Base-by-base conservation (phyloP, 129 eudicot species). In the Lactuca saligna region DNA sequence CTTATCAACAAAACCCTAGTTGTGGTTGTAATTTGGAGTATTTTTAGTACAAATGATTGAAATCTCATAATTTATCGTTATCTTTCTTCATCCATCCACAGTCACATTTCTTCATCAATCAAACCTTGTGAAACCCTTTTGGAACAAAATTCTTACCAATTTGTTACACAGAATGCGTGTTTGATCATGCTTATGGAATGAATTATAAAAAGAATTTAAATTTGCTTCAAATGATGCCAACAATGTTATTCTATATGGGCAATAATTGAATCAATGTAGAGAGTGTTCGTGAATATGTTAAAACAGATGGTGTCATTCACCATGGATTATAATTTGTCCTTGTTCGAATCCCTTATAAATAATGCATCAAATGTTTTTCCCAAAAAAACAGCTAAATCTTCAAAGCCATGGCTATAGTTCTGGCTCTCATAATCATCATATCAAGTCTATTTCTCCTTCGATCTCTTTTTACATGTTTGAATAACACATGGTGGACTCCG, bases 401-500 rank as follows among this genome's bases (percentile, higher is more conserved):
- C 65, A 29, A 41, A 34, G 20, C 15, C 4, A 85, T 85, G 90
- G 75, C 80, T 79, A 29, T 48, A 39, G 29, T 76, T 56, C 35
- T 59, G 0, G 35, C 64, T 42, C 75, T 80, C n/a, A 3, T 76
- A 50, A 74, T 79, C 72, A 17, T 74, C 57, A 11, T 81, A 55
- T 66, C 65, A 35, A 70, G 69, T 54, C 61, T 82, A 31, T 69
- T 65, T 62, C 51, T 80, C 17, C 49, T 83, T 25, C 74, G 53
- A 60, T 8, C 44, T 29, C 60, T 83, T 60, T 17, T 59, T 25
- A 72, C 63, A 54, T 81, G 80, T 39, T 39, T 84, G 32, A 71
- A 55, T 16, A 82, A 80, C 57, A 70, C 76, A 80, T 82, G 95
- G 95, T 82, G 85, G 88, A 80, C 60, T 3, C 91, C 95, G 1